A percentile compares a stretch with the other conserved stretches of the same genome.
phyloP scores from a whole-genome alignment of 441 rosid genomes.

The Adansonia madagascariensis region DNA sequence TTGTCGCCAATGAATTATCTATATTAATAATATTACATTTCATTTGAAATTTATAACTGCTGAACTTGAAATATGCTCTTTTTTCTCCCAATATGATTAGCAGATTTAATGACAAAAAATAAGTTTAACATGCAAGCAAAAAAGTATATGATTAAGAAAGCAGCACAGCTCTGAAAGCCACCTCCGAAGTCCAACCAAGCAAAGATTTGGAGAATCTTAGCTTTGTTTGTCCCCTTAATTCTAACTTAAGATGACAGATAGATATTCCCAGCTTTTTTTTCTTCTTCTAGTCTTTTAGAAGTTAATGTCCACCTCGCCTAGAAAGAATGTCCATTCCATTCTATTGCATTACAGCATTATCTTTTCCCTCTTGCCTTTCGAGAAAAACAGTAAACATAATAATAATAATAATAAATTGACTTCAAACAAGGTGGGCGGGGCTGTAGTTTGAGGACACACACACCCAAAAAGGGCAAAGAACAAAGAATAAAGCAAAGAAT shows the following conservation, averaged over 20 bases:
- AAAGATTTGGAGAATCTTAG: slow-evolving; percentile 35
- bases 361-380: no score
- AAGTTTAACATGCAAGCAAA: no score
- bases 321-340: slow-evolving; percentile 26
- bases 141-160: no score
- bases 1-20: no score
- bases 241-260: slow-evolving; percentile 24
- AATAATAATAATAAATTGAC: neutral
- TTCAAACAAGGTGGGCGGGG: slow-evolving; percentile 19
- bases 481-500: slow-evolving; percentile 29
- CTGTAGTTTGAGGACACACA: slow-evolving; percentile 1
- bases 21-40: no score
- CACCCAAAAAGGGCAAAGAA: slow-evolving; percentile 1
- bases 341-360: neutral
- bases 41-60: no score
- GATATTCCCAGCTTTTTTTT: no score
- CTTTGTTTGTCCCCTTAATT: slow-evolving; percentile 31
- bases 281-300: slow-evolving; percentile 31
- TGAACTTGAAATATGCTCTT: no score
- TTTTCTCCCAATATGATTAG: no score
- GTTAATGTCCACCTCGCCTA: slow-evolving; percentile 30
- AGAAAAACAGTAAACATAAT: neutral
- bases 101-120: no score
- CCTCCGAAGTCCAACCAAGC: no score
- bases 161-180: no score